These are phyloP conservation scores for Cercospora beticola DNA, from an alignment of 2,329 filamentous ascomycete species.

Conservation along the genomic window DNA sequence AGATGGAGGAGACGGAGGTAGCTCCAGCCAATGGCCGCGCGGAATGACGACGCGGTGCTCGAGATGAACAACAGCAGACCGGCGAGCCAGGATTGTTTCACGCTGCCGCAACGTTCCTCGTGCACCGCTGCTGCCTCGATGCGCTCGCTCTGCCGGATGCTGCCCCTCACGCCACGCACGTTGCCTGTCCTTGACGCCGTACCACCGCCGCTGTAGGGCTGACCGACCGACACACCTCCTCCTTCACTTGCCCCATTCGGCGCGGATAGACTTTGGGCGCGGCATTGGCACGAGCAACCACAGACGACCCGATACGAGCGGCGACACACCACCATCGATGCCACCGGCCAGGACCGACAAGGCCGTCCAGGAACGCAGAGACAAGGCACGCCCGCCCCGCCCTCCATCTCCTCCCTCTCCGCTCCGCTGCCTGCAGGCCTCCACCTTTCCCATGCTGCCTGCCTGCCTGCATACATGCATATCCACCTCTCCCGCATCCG, in stretches of 20 bases:
- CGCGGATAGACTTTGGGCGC: slow-evolving; percentile 4
- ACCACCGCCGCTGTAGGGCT: background rate
- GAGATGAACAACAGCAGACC: background rate
- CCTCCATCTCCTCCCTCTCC: background rate
- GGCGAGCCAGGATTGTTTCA: background rate
- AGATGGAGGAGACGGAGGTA: slow-evolving; percentile 3
- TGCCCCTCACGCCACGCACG: background rate
- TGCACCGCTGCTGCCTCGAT: background rate
- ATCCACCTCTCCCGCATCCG: slow-evolving; percentile 5
- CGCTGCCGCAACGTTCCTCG: background rate
- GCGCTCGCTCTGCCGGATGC: background rate
- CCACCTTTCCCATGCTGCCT: background rate
- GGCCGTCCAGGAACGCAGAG: slow-evolving; percentile 38
- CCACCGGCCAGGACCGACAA: slow-evolving; percentile 37
- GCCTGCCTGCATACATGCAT: background rate
- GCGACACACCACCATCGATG: slow-evolving; percentile 9
- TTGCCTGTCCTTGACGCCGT: background rate
- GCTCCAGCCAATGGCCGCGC: background rate
- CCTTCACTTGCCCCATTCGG: slow-evolving; percentile 7
- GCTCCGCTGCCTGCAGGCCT: background rate
- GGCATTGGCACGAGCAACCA: background rate
- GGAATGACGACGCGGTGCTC: background rate
- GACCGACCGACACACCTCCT: background rate
- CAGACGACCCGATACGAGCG: background rate
- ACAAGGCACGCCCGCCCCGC: slow-evolving; percentile 29